Evolutionary conservation across 2,329 filamentous ascomycete genomes (phyloP).

Genomic region (Ceratocystis papillata): DNA sequence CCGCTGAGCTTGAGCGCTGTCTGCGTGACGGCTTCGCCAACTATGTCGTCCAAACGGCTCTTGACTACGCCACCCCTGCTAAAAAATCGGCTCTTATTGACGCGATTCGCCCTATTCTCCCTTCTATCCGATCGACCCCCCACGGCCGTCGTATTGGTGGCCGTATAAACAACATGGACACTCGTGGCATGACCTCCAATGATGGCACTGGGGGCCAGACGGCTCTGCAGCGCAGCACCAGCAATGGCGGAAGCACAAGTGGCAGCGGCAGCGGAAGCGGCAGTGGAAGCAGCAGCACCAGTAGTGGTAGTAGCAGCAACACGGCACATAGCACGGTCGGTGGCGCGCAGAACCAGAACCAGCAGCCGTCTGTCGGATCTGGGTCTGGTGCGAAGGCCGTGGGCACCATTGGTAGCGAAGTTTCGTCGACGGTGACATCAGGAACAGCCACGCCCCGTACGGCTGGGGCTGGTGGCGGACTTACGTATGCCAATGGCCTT

Average conservation of each 20-base stretch:
- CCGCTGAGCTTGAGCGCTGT: conserved; percentile 73
- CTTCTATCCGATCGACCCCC: conserved; percentile 76
- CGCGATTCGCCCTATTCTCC: conserved; percentile 71
- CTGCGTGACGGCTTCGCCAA: conserved; percentile 91
- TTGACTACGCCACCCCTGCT: conserved; percentile 68
- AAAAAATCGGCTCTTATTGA: conserved; percentile 71
- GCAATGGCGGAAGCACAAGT: conserved; percentile 24
- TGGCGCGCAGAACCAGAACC: not conserved
- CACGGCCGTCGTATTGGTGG: conserved; percentile 88
- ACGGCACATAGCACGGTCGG: not conserved
- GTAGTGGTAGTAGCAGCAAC: conserved; percentile 1
- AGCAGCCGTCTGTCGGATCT: conserved; percentile 8
- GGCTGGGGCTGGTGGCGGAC: not conserved
- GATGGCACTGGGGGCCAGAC: conserved; percentile 47
- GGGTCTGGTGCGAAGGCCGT: not conserved
- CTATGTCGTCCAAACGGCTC: conserved; percentile 93
- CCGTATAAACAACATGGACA: conserved; percentile 62
- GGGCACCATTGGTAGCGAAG: conserved; percentile 19
- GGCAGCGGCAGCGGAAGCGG: not conserved
- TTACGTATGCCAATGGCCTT: conserved; percentile 22
- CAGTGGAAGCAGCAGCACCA: not conserved
- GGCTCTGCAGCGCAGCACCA: conserved; percentile 32
- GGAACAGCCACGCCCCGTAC: conserved; percentile 21
- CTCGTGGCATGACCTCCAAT: conserved; percentile 39
- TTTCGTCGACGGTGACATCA: conserved; percentile 17